Percentiles rank a stretch among this genome's conserved stretches.
These are phyloP conservation scores for Irpex sp. DNA, from an alignment of 1,284 basidiomycete genomes.

Conservation along the genomic window DNA sequence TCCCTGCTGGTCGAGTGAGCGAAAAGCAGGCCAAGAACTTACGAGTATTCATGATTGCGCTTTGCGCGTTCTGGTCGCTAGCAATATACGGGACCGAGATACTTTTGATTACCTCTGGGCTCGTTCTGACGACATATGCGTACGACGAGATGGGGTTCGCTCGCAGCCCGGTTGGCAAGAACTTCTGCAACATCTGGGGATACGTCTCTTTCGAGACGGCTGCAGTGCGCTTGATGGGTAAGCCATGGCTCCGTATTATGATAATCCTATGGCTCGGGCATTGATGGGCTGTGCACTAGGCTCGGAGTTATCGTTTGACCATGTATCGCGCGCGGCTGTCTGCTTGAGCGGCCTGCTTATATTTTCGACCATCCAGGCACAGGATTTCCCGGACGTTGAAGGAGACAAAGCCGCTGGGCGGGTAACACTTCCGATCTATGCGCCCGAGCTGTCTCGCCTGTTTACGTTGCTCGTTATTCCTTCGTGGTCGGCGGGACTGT, in stretches of 20 bases:
- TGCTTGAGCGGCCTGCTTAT: slow-evolving; percentile 27
- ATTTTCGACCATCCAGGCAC: slow-evolving; percentile 31
- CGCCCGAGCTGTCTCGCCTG: slow-evolving; percentile 26
- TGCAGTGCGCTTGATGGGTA: slow-evolving; percentile 27
- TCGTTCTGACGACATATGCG: slow-evolving; percentile 25
- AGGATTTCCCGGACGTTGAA: slow-evolving; percentile 33
- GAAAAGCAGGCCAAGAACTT: slow-evolving; percentile 21
- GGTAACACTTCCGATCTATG: slow-evolving; percentile 30
- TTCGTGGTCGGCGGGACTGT: slow-evolving; percentile 26
- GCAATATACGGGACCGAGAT: slow-evolving; percentile 19
- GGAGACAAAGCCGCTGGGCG: slow-evolving; percentile 29
- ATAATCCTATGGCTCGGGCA: neutral
- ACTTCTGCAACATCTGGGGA: slow-evolving; percentile 29
- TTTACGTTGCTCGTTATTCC: slow-evolving; percentile 23
- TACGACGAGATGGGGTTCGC: slow-evolving; percentile 28
- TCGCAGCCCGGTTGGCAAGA: slow-evolving; percentile 26
- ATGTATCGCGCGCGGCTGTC: slow-evolving; percentile 21
- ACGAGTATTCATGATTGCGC: slow-evolving; percentile 24
- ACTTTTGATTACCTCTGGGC: slow-evolving; percentile 19
- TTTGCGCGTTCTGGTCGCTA: slow-evolving; percentile 24
- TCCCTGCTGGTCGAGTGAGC: slow-evolving; percentile 29
- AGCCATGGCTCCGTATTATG: slow-evolving; percentile 1
- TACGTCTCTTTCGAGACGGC: slow-evolving; percentile 32
- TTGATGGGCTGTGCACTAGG: neutral
- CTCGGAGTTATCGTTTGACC: slow-evolving; percentile 13